Base-by-base conservation (phyloP, 768 basidiomycete genomes). In the Leccinum arenicola region DNA sequence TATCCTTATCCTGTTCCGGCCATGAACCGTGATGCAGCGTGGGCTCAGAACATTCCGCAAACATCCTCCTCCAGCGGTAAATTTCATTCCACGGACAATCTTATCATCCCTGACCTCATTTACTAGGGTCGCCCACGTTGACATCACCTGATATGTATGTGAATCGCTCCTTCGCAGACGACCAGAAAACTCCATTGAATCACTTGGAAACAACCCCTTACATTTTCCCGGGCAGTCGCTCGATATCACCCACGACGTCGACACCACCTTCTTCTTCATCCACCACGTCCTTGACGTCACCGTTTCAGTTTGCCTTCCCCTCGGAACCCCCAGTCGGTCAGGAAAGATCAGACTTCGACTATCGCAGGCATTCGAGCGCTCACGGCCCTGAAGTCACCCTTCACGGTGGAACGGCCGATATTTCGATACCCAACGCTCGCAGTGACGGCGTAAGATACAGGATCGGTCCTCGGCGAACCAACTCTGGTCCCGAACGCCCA, bases 381-480 rank as follows among this genome's bases (percentile, higher is more conserved):
- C 82, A 82, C 61, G 74, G 75, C 59, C 75, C 86, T 47, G 85
- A 89, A 60, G 81, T 89, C 51, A 85, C 86, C 10, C 80, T 91
- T 36, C 88, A 89, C 58, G 86, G 86, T 50, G 88, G 87, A 58
- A 87, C 85, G 6, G 84, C 89, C 36, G 86, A 91, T 70, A 81
- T 91, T 50, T 85, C 88, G 19, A 68, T 85, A 48, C 64, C 81
- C 55, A 76, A 80, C 25, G 73, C 82, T 36, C 72, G 77, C 61
- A 73, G 78, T 62, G 86, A 88, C 59, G 77, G 78, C 12, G 78
- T 84, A 64, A 84, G 89, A 54, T 87, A 87, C 68, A 78, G 86
- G 64, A 70, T 87, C 40, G 77, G 80, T 38, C 61, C 73, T 25
- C 79, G 82, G 53, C 77, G 82, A 61, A 70, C 79, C 51, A 78